Evolutionary conservation across 2,329 filamentous ascomycete genomes (phyloP).

Genomic region (Rhytidhysteron rufulum): DNA sequence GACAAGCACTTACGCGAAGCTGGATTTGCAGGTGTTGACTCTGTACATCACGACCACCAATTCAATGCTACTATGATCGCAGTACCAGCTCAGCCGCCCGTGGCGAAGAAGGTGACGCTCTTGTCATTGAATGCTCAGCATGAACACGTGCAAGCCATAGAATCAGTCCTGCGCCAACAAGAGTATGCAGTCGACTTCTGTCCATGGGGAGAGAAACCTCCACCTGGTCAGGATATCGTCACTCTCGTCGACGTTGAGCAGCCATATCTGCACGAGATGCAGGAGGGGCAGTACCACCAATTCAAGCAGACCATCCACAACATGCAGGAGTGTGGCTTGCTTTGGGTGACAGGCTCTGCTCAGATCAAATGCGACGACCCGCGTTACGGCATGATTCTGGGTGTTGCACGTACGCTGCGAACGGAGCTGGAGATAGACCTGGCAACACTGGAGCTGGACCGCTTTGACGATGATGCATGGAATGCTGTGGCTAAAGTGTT

Average conservation of each 20-base stretch:
- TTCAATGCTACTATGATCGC: not conserved
- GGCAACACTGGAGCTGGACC: constrained; percentile 15
- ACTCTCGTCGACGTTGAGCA: constrained; percentile 1
- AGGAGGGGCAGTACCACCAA: not conserved
- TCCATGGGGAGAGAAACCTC: not conserved
- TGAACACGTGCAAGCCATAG: too few species aligned
- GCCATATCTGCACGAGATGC: not conserved
- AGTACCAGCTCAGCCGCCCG: not conserved
- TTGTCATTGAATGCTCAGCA: too few species aligned
- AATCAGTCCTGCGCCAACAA: too few species aligned
- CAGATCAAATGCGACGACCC: constrained; percentile 19
- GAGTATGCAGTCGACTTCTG: constrained; percentile 1
- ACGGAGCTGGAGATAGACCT: constrained; percentile 17
- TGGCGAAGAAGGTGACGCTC: not conserved
- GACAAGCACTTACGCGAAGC: constrained; percentile 21
- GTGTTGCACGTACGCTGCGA: constrained; percentile 19
- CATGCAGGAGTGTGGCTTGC: not conserved
- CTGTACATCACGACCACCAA: constrained; percentile 8
- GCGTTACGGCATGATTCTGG: constrained; percentile 18
- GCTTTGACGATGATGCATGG: too few species aligned
- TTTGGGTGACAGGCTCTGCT: constrained; percentile 2
- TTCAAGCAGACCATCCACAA: not conserved
- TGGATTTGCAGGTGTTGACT: constrained; percentile 28
- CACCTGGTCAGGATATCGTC: constrained; percentile 8
- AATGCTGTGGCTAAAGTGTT: too few species aligned